phyloP scores from a whole-genome alignment of 257 asterid genomes.

The Striga asiatica region DNA sequence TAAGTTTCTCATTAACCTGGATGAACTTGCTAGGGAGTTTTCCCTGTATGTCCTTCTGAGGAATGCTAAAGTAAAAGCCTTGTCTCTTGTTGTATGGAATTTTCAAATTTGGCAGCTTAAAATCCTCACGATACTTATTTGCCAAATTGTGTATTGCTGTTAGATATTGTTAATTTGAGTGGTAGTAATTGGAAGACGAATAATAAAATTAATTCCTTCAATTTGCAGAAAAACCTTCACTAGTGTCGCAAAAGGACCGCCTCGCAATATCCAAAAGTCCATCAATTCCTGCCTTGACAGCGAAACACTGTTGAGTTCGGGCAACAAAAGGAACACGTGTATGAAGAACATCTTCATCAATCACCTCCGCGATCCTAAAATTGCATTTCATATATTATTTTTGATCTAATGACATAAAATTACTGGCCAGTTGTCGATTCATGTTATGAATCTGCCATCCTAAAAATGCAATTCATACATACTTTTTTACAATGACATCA shows the following conservation, averaged over 20 bases:
- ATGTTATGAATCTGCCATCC: no score
- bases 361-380: slow-evolving; percentile 81
- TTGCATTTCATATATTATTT: slow-evolving; percentile 2
- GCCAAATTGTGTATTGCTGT: slow-evolving; percentile 94
- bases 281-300: slow-evolving; percentile 93
- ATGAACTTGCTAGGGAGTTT: slow-evolving; percentile 87
- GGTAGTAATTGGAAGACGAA: slow-evolving; percentile 18
- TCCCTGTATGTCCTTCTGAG: slow-evolving; percentile 78
- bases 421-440: slow-evolving; percentile 10
- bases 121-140: slow-evolving; percentile 73
- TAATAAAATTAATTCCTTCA: slow-evolving; percentile 12
- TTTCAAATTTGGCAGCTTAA: slow-evolving; percentile 73
- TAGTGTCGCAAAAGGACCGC: slow-evolving; percentile 90
- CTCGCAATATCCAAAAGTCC: slow-evolving; percentile 91
- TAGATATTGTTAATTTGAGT: slow-evolving; percentile 22
- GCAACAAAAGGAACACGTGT: slow-evolving; percentile 93
- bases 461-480: no score
- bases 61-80: slow-evolving; percentile 95
- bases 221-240: slow-evolving; percentile 68
- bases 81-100: slow-evolving; percentile 87
- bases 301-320: slow-evolving; percentile 96
- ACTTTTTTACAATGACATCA: no score
- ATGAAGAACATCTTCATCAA: slow-evolving; percentile 93
- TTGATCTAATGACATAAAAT: slow-evolving; percentile 3
- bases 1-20: slow-evolving; percentile 45